These are phyloP conservation scores for Blepharisma japonicum DNA, from an alignment of 73 alveolate genomes.

Conservation along the genomic window DNA sequence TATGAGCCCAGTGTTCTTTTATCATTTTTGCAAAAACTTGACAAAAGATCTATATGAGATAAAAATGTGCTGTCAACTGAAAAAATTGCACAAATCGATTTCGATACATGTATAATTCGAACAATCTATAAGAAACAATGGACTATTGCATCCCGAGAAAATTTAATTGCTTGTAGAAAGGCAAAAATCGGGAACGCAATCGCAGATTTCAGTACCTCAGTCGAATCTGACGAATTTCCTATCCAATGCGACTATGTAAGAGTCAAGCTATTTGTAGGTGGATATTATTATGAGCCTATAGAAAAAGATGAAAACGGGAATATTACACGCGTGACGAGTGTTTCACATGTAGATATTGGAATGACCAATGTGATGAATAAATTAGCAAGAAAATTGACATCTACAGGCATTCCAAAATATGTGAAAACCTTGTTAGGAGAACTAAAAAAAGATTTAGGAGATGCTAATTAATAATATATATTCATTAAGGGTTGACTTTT, in stretches of 20 bases:
- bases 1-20: neutral
- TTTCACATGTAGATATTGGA: neutral
- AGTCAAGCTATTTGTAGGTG: neutral
- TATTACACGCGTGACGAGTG: neutral
- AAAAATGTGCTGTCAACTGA: neutral
- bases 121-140: neutral
- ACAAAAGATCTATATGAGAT: neutral
- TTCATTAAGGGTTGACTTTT: too few species aligned
- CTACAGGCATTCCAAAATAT: too few species aligned
- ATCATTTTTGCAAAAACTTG: neutral
- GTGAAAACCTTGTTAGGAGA: too few species aligned
- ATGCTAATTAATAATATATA: too few species aligned
- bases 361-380: too few species aligned
- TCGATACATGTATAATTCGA: neutral
- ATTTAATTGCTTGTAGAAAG: neutral
- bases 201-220: slow-evolving; percentile 2
- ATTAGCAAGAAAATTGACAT: too few species aligned
- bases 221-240: neutral
- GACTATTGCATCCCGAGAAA: slow-evolving; percentile 19
- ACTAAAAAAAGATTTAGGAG: too few species aligned
- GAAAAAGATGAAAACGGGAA: slow-evolving; percentile 22
- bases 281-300: neutral
- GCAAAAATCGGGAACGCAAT: neutral
- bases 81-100: neutral
- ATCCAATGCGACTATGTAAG: neutral